phyloP scores from a whole-genome alignment of 1,139 yeast species.

The Yamadazyma atmosphaerica region DNA sequence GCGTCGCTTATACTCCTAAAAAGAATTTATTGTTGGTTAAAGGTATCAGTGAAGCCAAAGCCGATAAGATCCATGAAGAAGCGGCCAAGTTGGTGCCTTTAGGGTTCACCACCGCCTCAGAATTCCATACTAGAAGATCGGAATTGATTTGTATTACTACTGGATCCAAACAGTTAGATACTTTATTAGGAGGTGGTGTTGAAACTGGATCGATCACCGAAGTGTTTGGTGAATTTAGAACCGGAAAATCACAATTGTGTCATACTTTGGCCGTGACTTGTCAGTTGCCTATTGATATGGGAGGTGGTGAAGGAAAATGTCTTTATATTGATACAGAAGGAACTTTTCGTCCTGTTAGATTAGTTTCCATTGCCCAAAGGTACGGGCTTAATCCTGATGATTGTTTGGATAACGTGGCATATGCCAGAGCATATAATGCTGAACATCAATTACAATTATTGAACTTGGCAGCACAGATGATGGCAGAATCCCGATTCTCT shows the following conservation, averaged over 20 bases:
- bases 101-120: slow-evolving; percentile 98
- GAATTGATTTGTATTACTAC: slow-evolving; percentile 92
- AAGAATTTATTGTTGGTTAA: slow-evolving; percentile 74
- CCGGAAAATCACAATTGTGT: slow-evolving; percentile 96
- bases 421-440: slow-evolving; percentile 95
- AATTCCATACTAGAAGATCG: slow-evolving; percentile 85
- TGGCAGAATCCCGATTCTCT: slow-evolving; percentile 86
- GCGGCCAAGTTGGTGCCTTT: slow-evolving; percentile 89
- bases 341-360: slow-evolving; percentile 89
- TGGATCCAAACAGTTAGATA: slow-evolving; percentile 92
- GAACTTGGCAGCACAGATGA: slow-evolving; percentile 92
- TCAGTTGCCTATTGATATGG: slow-evolving; percentile 95
- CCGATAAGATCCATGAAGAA: slow-evolving; percentile 77
- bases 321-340: slow-evolving; percentile 96
- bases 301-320: slow-evolving; percentile 99
- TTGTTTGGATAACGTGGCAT: slow-evolving; percentile 94
- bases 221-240: slow-evolving; percentile 94
- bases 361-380: slow-evolving; percentile 86
- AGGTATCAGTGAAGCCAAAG: slow-evolving; percentile 95
- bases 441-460: slow-evolving; percentile 90
- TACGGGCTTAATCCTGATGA: slow-evolving; percentile 94
- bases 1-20: slow-evolving; percentile 87
- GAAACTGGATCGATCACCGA: slow-evolving; percentile 98
- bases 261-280: slow-evolving; percentile 97
- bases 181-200: slow-evolving; percentile 92